Base-by-base conservation (phyloP, 176 grass and related monocot species). In the Puccinellia tenuiflora region DNA sequence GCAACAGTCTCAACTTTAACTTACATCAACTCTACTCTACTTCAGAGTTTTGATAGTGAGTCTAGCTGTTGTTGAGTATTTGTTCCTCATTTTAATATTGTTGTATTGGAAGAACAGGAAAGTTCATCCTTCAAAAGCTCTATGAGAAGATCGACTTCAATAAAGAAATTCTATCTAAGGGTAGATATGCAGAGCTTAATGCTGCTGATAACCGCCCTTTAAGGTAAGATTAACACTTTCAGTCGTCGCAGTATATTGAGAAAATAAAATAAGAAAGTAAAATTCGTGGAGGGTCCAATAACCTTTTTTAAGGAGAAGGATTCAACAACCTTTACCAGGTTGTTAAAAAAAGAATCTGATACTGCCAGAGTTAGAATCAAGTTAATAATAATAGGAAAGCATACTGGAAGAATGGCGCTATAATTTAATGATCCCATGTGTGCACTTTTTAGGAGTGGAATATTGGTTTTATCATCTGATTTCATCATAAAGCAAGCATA, bases 81-180 rank as follows among this genome's bases (percentile, higher is more conserved):
- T 79, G 50, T 84, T 90, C 14, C 29, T 79, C 4, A 39, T 29
- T 85, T 85, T 77, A 53, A 68, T 77, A 34, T 68, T 86, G 71
- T 28, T 78, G 68, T 42, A 34, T 62, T 84, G 63, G 33, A 59
- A 84, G 47, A 84, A 59, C 91, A 99, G 96, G 96, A 55, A 99
- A 92, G 73, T 93, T 99, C 76, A 80, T 46, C 64, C 94, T 99
- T 86, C 80, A 92, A 60, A 99, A 99, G 74, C 52, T 99, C 33
- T 99, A 96, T 73, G 89, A 92, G 79, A 93, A 69, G 83, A 89
- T 96, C 81, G 96, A 87, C 68, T 93, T 90, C 63, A 96, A 96
- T 77, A 99, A 99, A 87, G 96, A 92, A 79, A 91, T 96, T 85
- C 5, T 99, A 50, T 99, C 96, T 45, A 96, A 85, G 75, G 96